Evolutionary conservation across 352 stramenopile genomes (phyloP), one percentile per base, ranked within the genome.

Genomic region (Phytophthora litchii): DNA sequence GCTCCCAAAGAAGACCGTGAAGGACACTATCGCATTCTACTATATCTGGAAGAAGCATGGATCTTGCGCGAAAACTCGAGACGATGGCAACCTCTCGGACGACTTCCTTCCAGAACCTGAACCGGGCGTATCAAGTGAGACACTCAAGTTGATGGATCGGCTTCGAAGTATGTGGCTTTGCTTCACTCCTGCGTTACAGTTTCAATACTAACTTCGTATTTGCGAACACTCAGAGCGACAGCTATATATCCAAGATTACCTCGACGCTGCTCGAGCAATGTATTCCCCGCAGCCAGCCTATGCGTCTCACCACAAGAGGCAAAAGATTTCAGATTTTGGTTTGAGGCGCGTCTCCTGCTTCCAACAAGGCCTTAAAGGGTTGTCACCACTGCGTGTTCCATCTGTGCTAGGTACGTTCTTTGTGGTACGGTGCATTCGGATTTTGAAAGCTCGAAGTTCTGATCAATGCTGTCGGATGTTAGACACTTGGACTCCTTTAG

Each of bases 21-120:
- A 81, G 23, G 76, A 94, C 43, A 77, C 74, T 14, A 86, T 95
- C 21, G 76, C 74, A 10, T 86, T 94, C 23, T 95, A 94, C 47
- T 95, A 95, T 51, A 72, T 93, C 23, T 95, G 87, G 87, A 95
- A 95, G 48, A 92, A 89, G 47, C 79, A 90, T 27, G 80, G 80
- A 3, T 78, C 74, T 13, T 75, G 70, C 38, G 38, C 49, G 23
- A 81, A 74, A 66, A 64, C 47, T 37, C 71, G 57, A 49, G 57
- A 67, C 3, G 58, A 74, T 35, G 51, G 65, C 37, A 86, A 61
- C 44, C 35, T 60, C 31, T 77, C 54, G 21, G 75, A 88, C 31
- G 71, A 86, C 49, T 71, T 84, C 40, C 54, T 80, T n/a, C 67
- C 63, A 0, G 70, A 88, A 45, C 75, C 77, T 41, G 78, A 89